Evolutionary conservation across 164 flowering plant genomes (phyloP).

Genomic region (Paratinospora sagittata): DNA sequence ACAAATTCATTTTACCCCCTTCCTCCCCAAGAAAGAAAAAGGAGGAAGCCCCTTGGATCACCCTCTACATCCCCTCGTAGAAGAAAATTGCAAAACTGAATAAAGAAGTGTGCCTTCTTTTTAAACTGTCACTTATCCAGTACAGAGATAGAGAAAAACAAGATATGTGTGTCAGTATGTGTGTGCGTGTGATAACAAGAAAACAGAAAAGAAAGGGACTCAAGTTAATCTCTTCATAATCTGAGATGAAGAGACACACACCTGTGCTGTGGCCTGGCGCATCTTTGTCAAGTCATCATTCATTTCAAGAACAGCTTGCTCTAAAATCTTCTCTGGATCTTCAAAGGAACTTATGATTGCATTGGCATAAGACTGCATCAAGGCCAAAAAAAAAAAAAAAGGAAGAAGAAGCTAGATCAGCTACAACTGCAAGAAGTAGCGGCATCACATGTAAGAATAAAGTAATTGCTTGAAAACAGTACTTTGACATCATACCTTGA

Average conservation of each 20-base stretch:
- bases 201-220: not conserved
- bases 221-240: not conserved
- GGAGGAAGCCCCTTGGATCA: not conserved
- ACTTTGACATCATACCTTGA: constrained; percentile 45
- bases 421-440: not conserved
- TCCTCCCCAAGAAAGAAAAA: not conserved
- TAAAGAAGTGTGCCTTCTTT: not conserved
- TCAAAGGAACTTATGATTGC: constrained; percentile 76
- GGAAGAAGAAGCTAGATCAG: not conserved
- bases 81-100: not conserved
- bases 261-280: constrained; percentile 99
- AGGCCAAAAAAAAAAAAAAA: too few relatives aligned
- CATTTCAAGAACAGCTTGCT: constrained; percentile 92
- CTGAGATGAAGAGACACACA: constrained; percentile 26
- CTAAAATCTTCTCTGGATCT: constrained; percentile 96
- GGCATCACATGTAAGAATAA: not conserved
- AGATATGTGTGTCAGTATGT: too few relatives aligned
- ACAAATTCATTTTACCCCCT: not conserved
- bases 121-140: not conserved
- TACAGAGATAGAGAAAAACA: not conserved
- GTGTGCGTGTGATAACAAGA: too few relatives aligned
- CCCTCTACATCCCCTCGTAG: not conserved
- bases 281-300: constrained; percentile 91
- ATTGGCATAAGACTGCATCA: constrained; percentile 85
- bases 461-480: not conserved